Evolutionary conservation across 805 yeast species (phyloP), one percentile per base, ranked within the genome.

Genomic region (Yamadazyma paraphyllophila): DNA sequence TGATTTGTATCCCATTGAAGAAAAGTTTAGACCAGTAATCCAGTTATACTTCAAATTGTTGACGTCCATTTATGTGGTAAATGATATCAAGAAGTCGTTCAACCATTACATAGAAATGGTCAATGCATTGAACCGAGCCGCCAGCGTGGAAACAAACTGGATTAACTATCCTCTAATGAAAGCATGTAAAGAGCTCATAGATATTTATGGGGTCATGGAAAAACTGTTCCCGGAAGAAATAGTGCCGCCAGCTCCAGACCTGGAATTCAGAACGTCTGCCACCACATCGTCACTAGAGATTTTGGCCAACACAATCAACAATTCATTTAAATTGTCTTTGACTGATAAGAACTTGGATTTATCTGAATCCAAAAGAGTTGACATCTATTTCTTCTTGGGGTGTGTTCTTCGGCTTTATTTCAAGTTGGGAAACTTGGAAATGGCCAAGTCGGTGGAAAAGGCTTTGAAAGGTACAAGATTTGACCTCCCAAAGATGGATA

Each of bases 381-480:
- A 83, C 41, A 82, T 85, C 14, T 87, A 83, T 63, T 82, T 78
- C 62, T 84, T 88, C 60, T 77, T 86, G 14, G 82, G 83, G 33
- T 76, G 82, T 44, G 76, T 89, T 47, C 81, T 88, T 61, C 80
- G 79, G 54, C 73, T 85, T 17, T 89, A 88, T 63, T 81, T 83
- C 68, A 73, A 73, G 54, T 67, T 88, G 52, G 73, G 77, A 37
- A 86, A 85, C 56, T 69, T 77, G 33, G 89, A 88, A 54, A 74
- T 88, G 60, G 89, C 92, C 29, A 81, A 81, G 53, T 83, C 86
- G 41, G 73, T 88, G 50, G 82, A 86, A 47, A 82, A 82, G 59
- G 96, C 87, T 1, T 65, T 88, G 29, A 72, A 70, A 26, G 78
- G 83, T 11, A 74, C 82, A 38, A 62, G 71, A 15, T 62, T 63